Evolutionary conservation across 2,329 filamentous ascomycete genomes (phyloP).

Genomic region (Rosellinia necatrix): DNA sequence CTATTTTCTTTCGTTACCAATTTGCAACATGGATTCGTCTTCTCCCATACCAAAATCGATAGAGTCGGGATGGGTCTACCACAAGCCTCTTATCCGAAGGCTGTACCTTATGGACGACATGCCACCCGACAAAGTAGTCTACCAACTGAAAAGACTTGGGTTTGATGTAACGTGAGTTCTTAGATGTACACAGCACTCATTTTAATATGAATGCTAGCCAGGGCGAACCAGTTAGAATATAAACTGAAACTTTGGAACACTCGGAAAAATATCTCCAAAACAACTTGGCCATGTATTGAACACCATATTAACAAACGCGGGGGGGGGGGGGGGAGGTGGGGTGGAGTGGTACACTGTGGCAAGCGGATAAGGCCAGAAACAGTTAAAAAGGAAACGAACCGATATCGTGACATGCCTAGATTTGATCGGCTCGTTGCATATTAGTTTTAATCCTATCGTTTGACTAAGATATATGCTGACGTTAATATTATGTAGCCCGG

Average conservation of each 20-base stretch:
- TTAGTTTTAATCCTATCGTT: neutral
- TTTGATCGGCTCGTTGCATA: neutral
- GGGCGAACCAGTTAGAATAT: neutral
- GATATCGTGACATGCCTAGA: neutral
- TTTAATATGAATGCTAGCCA: neutral
- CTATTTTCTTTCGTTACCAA: no score
- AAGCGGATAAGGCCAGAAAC: neutral
- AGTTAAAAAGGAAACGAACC: neutral
- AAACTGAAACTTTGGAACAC: neutral
- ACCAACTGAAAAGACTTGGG: neutral
- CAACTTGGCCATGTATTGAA: neutral
- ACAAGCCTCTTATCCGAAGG: neutral
- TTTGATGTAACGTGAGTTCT: neutral
- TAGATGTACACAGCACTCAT: no score
- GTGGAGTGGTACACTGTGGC: constrained; percentile 7
- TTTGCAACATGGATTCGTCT: no score
- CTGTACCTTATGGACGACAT: neutral
- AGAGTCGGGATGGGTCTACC: neutral
- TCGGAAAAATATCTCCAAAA: neutral
- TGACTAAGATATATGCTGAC: neutral
- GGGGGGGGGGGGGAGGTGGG: neutral
- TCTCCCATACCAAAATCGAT: neutral
- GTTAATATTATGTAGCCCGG: neutral
- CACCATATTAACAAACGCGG: neutral
- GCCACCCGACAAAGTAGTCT: neutral